A percentile compares a stretch with the other conserved stretches of the same genome.
phyloP scores from a whole-genome alignment of 179 eudicot genomes.

The Beta corolliflora region DNA sequence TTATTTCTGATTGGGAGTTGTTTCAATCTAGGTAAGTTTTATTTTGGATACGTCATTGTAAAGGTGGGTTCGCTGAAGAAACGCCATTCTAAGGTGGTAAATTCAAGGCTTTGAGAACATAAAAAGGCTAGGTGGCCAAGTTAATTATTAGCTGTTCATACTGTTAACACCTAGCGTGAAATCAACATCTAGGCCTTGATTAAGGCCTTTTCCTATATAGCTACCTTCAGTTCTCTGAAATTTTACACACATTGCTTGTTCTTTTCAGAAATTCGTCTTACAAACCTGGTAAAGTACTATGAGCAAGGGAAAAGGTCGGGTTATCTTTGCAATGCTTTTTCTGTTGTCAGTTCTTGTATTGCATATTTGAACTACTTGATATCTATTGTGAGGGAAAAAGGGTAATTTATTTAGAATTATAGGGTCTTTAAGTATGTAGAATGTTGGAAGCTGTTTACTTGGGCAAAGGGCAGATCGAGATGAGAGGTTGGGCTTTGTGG shows the following conservation, averaged over 20 bases:
- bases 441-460: conserved; percentile 7
- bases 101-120: conserved; percentile 36
- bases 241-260: conserved; percentile 15
- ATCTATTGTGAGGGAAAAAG: background rate
- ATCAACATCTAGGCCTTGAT: conserved; percentile 1
- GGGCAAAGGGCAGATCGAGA: background rate
- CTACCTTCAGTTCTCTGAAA: conserved; percentile 15
- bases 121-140: conserved; percentile 36
- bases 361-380: background rate
- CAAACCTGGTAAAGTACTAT: conserved; percentile 18
- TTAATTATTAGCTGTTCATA: conserved; percentile 21
- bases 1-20: conserved; percentile 40
- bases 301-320: conserved; percentile 16
- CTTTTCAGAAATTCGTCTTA: conserved; percentile 21
- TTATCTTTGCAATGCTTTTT: conserved; percentile 6
- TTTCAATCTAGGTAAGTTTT: conserved; percentile 58
- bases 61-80: conserved; percentile 41
- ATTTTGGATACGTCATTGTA: conserved; percentile 41
- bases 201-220: conserved; percentile 26
- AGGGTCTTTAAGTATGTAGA: background rate
- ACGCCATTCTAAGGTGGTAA: conserved; percentile 39
- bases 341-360: conserved; percentile 13
- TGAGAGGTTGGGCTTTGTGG: background rate
- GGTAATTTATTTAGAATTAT: background rate
- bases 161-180: conserved; percentile 21